Base-by-base conservation (phyloP, 2,329 filamentous ascomycete genomes). In the Byssothecium circinans region DNA sequence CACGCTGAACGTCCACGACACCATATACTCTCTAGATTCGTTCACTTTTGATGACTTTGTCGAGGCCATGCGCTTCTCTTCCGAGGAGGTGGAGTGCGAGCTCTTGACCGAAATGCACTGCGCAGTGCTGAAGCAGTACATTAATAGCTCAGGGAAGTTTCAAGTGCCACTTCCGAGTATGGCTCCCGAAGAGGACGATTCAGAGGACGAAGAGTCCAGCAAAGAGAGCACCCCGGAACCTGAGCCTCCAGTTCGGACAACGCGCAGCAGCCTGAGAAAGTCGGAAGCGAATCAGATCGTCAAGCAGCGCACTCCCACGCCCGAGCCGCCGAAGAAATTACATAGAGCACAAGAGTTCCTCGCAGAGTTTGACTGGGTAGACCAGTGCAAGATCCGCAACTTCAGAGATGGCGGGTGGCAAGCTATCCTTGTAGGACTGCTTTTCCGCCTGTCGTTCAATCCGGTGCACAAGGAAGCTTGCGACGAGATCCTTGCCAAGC, bases 41-140 rank as follows among this genome's bases (percentile, higher is more conserved):
- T 99, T 99, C 66, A 97, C 92, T 0, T 95, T 97, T 62, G 94
- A 99, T 68, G 94, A 99, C 69, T 97, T 91, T 62, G 80, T 96
- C 4, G 88, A 97, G 67, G 87, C 91, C 0, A 85, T 99, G 78
- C 81, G 85, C 40, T 86, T 91, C 48, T 81, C 87, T 0, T 90
- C 85, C 0, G 81, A 86, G 27, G 84, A 89, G 18, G 75, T 83
- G 1, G 85, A 87, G 7, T 94, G 94, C 43, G 87, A 96, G 65
- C 77, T 99, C 0, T 86, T 96, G 57, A 85, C 89, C 41, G 94
- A 99, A 69, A 82, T 94, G 4, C 92, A 97, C 69, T 99, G 94
- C 68, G 86, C 92, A 0, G 84, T 96, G 2, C 75, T 99, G 50
- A 96, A 96, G 67, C 82, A 91, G 23, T 78, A 97, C 18, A 89